A percentile compares a stretch with the other conserved stretches of the same genome.
Evolutionary conservation across 164 flowering plant species (phyloP).

Genomic region (Santalum album): DNA sequence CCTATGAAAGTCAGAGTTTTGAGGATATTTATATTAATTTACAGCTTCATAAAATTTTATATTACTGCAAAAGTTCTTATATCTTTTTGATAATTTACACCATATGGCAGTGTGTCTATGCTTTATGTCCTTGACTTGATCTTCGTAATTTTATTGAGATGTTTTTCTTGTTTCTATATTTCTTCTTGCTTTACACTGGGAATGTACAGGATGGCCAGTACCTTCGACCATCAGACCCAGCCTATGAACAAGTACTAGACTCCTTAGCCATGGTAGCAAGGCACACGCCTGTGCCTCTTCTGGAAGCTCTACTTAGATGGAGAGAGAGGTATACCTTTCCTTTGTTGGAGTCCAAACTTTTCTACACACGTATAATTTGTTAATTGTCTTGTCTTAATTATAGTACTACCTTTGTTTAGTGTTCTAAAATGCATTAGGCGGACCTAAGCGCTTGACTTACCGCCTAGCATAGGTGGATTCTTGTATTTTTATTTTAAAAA

Average conservation of each 20-base stretch:
- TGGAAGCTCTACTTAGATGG: slow-evolving; percentile 94
- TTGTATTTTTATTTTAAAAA: too few relatives aligned
- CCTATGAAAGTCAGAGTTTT: too few relatives aligned
- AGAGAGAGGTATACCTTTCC: slow-evolving; percentile 58
- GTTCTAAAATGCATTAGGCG: too few relatives aligned
- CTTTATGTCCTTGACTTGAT: background rate
- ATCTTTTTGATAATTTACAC: background rate
- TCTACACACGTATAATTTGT: too few relatives aligned
- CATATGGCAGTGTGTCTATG: background rate
- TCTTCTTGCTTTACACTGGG: background rate
- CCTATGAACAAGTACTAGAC: slow-evolving; percentile 96
- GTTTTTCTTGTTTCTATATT: background rate
- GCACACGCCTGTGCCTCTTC: slow-evolving; percentile 93
- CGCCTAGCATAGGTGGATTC: too few relatives aligned
- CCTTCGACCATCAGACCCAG: slow-evolving; percentile 97
- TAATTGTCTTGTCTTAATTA: too few relatives aligned
- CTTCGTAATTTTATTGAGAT: background rate
- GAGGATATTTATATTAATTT: background rate
- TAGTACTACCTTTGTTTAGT: too few relatives aligned
- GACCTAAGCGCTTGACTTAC: too few relatives aligned
- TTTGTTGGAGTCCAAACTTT: background rate
- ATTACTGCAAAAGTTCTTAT: background rate
- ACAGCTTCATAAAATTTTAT: background rate
- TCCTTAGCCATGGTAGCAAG: slow-evolving; percentile 96
- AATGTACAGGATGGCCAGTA: slow-evolving; percentile 87